Evolutionary conservation across 2,329 filamentous ascomycete genomes (phyloP), one percentile per base, ranked within the genome.

Genomic region (Exserohilum turcica): DNA sequence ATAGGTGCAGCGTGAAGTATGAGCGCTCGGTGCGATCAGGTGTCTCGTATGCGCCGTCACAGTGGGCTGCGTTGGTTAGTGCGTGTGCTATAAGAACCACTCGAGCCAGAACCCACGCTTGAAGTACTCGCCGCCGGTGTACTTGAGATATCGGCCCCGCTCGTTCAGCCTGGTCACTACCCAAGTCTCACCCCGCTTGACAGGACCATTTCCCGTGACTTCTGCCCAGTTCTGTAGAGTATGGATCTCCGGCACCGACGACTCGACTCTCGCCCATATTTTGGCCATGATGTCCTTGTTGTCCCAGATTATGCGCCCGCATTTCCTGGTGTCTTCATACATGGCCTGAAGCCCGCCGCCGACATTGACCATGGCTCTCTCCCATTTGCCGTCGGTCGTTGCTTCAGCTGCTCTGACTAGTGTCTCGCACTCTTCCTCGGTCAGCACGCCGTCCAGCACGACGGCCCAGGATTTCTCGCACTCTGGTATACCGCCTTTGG

Each of bases 251-350:
- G 75, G 75, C 9, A 85, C 61, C 18, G 75, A 74, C 5, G 74
- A 74, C 52, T 74, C 69, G 12, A 84, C 70, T 8, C 90, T 80
- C 35, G 75, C 77, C 81, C 88, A 87, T 0, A 94, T 64, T 18
- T 84, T 82, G 19, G 83, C 79, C 0, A 84, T 86, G 1, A 93
- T 60, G 1, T 83, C 82, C 43, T 80, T 77, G 12, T 82, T 75
- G 66, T 94, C 89, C 83, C 86, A 90, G 61, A 94, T 87, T 59
- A 93, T 90, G 3, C 90, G 82, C n/a, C 87, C 87, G 64, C 87
- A 87, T 56, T 89, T 86, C 13, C 90, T 81, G 43, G 84, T 84
- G 7, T 84, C 80, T 1, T 81, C 77, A 3, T 80, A 74, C 36
- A 86, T 71, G 2, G 78, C 73, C 73, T 93, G 86, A 51, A 70